Evolutionary conservation across 177 flowering plant species (phyloP).

Genomic region (Vitis hybrid): DNA sequence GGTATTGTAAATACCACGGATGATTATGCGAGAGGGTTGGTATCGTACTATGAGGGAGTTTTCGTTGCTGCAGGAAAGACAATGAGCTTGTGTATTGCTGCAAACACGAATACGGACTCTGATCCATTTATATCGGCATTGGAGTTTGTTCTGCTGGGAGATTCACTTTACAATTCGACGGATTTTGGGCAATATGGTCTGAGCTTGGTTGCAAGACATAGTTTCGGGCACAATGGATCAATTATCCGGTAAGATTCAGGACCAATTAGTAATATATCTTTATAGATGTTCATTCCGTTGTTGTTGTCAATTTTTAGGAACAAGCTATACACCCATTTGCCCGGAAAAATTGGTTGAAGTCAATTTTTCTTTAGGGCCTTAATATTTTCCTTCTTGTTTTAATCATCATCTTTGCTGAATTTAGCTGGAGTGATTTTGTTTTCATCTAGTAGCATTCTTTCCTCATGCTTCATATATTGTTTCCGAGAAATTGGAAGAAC

Average conservation of each 20-base stretch:
- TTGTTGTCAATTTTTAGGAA: too few relatives aligned
- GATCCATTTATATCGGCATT: conserved; percentile 83
- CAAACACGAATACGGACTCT: conserved; percentile 64
- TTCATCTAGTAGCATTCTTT: too few relatives aligned
- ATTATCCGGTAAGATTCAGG: conserved; percentile 44
- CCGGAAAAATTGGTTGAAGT: too few relatives aligned
- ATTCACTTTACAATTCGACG: conserved; percentile 78
- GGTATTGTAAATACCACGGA: conserved; percentile 77
- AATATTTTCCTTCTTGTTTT: too few relatives aligned
- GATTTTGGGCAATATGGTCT: conserved; percentile 56
- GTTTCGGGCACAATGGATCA: conserved; percentile 66
- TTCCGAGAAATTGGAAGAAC: too few relatives aligned
- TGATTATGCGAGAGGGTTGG: conserved; percentile 46
- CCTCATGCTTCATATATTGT: too few relatives aligned
- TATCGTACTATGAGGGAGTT: conserved; percentile 77
- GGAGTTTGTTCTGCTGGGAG: conserved; percentile 58
- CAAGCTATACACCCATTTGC: too few relatives aligned
- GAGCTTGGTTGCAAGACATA: conserved; percentile 62
- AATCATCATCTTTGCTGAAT: too few relatives aligned
- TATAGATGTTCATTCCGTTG: not conserved
- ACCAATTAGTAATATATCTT: not conserved
- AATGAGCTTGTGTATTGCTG: conserved; percentile 73
- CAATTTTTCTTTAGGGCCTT: too few relatives aligned
- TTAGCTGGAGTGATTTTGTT: too few relatives aligned
- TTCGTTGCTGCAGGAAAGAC: conserved; percentile 63